Conservation (phyloP, 495 filamentous ascomycete species). For the Tetracladium setigerum region DNA sequence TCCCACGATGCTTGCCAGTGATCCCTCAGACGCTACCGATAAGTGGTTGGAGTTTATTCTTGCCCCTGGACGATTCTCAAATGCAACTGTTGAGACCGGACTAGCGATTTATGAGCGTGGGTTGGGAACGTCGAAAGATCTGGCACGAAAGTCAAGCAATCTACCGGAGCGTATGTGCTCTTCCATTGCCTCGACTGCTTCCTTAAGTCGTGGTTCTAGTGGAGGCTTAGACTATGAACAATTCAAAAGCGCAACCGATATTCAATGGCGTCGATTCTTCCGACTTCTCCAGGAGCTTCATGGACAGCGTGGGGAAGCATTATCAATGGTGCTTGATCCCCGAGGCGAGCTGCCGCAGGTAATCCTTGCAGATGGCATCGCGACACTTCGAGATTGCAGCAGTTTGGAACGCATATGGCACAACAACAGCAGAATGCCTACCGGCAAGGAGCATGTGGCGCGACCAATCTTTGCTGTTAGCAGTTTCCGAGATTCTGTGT, state of each 20-base stretch:
- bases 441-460: conserved; percentile 6
- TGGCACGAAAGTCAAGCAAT: conserved; percentile 35
- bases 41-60: conserved; percentile 72
- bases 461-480: conserved; percentile 14
- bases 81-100: conserved; percentile 74
- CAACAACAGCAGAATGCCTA: conserved; percentile 30
- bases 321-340: conserved; percentile 68
- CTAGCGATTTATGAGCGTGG: conserved; percentile 65
- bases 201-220: conserved; percentile 48
- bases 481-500: conserved; percentile 39
- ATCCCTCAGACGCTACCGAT: conserved; percentile 56
- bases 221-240: conserved; percentile 66
- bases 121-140: conserved; percentile 32
- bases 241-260: conserved; percentile 60
- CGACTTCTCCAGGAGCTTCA: conserved; percentile 80
- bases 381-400: conserved; percentile 71
- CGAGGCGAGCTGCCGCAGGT: conserved; percentile 71
- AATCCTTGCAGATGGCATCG: conserved; percentile 69
- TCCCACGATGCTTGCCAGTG: conserved; percentile 47
- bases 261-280: conserved; percentile 87
- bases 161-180: conserved; percentile 64
- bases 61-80: conserved; percentile 69
- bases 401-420: conserved; percentile 61
- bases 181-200: conserved; percentile 55
- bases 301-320: conserved; percentile 68